phyloP scores from a whole-genome alignment of 1,284 basidiomycete genomes.

The Abortiporus biennis region DNA sequence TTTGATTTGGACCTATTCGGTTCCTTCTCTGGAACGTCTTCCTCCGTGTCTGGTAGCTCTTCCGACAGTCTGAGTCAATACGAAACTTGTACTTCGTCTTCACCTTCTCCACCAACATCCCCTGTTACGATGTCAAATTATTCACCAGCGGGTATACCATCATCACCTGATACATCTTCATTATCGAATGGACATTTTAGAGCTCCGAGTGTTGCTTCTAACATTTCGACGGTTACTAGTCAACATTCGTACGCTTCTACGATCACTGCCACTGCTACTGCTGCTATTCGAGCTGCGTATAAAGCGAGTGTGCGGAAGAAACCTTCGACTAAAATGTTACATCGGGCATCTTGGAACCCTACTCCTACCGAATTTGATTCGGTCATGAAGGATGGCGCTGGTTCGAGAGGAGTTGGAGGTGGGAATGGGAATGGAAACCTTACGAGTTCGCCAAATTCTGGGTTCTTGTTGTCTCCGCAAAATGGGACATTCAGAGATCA shows the following conservation, averaged over 20 bases:
- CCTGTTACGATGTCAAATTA: slow-evolving; percentile 6
- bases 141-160: not conserved
- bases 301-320: slow-evolving; percentile 49
- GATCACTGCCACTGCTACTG: slow-evolving; percentile 28
- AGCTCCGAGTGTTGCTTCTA: slow-evolving; percentile 25
- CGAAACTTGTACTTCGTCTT: slow-evolving; percentile 23
- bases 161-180: no score
- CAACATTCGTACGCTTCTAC: slow-evolving; percentile 18
- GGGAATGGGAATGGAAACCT: no score
- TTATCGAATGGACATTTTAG: no score
- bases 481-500: no score
- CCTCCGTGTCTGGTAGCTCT: slow-evolving; percentile 6
- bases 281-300: slow-evolving; percentile 51
- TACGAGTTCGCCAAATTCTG: no score
- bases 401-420: no score
- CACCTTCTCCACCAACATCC: slow-evolving; percentile 19
- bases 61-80: slow-evolving; percentile 17
- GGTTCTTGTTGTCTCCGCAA: no score
- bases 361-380: slow-evolving; percentile 14
- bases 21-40: slow-evolving; percentile 3
- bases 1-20: not conserved
- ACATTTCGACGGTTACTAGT: no score
- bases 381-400: no score
- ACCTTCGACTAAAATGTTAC: slow-evolving; percentile 34
- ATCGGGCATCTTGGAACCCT: slow-evolving; percentile 50